Base-by-base conservation (phyloP, 83 land plant genomes). In the Thuja plicata region DNA sequence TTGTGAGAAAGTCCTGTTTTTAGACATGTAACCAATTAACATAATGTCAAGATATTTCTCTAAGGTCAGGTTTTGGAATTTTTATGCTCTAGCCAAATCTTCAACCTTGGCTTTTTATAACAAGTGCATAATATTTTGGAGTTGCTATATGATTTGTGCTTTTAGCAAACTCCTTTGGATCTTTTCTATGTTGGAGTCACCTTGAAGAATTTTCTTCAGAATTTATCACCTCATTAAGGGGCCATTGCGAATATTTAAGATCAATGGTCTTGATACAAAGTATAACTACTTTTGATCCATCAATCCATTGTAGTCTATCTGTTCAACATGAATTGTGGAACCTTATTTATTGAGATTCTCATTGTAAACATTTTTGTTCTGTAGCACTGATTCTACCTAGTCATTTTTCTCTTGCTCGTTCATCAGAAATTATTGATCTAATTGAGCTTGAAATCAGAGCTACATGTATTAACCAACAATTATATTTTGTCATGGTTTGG, bases 271-370 rank as follows among this genome's bases (percentile, higher is more conserved):
- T 82, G 34, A n/a, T 46, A 5, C 30, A 12, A 82, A 41, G 35
- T 32, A 24, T 32, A 32, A 73, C 84, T 45, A 41, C 13, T 82
- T 82, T 82, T 83, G 85, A 34, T 83, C 55, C 35, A 46, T 83
- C 52, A 45, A n/a, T 48, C 52, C 43, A n/a, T 30, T 48, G 24
- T 43, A 83, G 54, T 46, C 32, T 43, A 83, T 83, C 52, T n/a
- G 16, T 46, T 83, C 55, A 83, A 83, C 52, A 83, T 83, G 55
- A 46, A 30, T 83, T 83, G 37, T 45, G 50, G 11, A 82, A 82
- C 50, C 32, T 12, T 82, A n/a, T n/a, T 46, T 45, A 82, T 82
- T 82, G 35, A 82, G 30, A 82, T 46, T 82, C 85, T 38, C 85
- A 8, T 46, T 46, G 27, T 82, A 8, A 13, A n/a, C 54, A 46